A percentile compares a stretch with the other conserved stretches of the same genome.
Evolutionary conservation across 2,329 filamentous ascomycete genomes (phyloP).

Genomic region (Xylariaceae sp.): DNA sequence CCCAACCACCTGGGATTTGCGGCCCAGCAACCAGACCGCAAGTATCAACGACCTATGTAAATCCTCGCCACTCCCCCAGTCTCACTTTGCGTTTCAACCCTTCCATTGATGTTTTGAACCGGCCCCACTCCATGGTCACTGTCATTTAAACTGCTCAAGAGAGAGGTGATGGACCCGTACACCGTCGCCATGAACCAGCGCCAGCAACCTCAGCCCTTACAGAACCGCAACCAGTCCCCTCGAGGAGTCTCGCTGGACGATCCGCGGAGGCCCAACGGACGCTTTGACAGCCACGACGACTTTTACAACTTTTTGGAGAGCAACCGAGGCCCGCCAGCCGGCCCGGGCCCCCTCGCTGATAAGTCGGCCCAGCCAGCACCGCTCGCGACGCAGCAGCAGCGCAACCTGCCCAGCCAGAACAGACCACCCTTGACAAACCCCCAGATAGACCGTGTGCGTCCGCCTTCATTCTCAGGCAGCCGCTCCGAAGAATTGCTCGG

Average conservation of each 20-base stretch:
- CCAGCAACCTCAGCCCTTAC: conserved; percentile 14
- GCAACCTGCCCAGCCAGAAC: conserved; percentile 22
- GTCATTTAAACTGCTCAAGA: not conserved
- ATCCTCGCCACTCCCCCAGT: not conserved
- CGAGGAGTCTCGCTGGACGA: conserved; percentile 19
- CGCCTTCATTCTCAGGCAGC: conserved; percentile 30
- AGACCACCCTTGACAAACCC: conserved; percentile 30
- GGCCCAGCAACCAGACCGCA: not conserved
- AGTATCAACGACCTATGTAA: not conserved
- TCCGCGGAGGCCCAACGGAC: conserved; percentile 21
- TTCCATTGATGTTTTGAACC: not conserved
- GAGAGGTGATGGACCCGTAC: conserved; percentile 17
- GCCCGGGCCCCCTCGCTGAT: conserved; percentile 1
- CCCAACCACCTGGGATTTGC: conserved; percentile 16
- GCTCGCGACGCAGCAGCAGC: conserved; percentile 17
- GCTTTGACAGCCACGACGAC: conserved; percentile 31
- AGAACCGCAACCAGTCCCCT: conserved; percentile 14
- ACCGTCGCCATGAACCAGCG: conserved; percentile 17
- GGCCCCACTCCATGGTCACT: not conserved
- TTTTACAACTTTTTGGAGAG: conserved; percentile 32
- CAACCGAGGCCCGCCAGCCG: conserved; percentile 23
- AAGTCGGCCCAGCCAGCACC: conserved; percentile 14
- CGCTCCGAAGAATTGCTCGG: conserved; percentile 32
- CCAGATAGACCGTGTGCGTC: conserved; percentile 26
- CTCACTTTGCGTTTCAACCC: not conserved